phyloP scores from a whole-genome alignment of 2,329 filamentous ascomycete genomes.

The Pseudogymnoascus sp. region DNA sequence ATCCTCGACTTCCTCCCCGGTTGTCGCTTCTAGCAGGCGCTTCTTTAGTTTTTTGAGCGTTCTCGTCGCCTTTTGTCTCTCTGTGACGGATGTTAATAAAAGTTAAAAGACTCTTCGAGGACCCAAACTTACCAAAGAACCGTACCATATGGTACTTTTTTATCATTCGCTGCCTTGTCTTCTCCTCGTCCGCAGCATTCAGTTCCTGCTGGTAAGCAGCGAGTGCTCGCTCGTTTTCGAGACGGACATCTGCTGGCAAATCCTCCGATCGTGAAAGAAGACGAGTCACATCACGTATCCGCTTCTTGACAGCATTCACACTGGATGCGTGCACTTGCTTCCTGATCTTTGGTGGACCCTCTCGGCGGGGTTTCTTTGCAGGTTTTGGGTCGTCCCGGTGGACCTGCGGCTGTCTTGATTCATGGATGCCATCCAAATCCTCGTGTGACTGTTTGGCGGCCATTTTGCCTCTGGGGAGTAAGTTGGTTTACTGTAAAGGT shows the following conservation, averaged over 20 bases:
- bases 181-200: slow-evolving; percentile 49
- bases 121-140: slow-evolving; percentile 62
- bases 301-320: slow-evolving; percentile 61
- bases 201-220: slow-evolving; percentile 60
- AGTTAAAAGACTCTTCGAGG: background rate
- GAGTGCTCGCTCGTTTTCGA: slow-evolving; percentile 67
- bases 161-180: slow-evolving; percentile 63
- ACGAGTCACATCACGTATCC: slow-evolving; percentile 61
- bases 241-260: slow-evolving; percentile 59
- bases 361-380: slow-evolving; percentile 27
- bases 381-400: slow-evolving; percentile 20
- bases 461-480: slow-evolving; percentile 20
- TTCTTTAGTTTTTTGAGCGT: slow-evolving; percentile 58
- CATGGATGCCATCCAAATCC: slow-evolving; percentile 23
- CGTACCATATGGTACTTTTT: slow-evolving; percentile 75
- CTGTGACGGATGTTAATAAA: slow-evolving; percentile 33
- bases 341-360: slow-evolving; percentile 21
- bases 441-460: slow-evolving; percentile 24
- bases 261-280: slow-evolving; percentile 53
- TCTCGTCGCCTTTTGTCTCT: slow-evolving; percentile 65
- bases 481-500: background rate
- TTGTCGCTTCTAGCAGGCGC: slow-evolving; percentile 45
- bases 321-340: slow-evolving; percentile 29
- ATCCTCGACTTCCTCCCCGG: slow-evolving; percentile 43
- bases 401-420: slow-evolving; percentile 27